phyloP scores from a whole-genome alignment of 2,329 filamentous ascomycete species.

The Trichoderma afroharzianum region DNA sequence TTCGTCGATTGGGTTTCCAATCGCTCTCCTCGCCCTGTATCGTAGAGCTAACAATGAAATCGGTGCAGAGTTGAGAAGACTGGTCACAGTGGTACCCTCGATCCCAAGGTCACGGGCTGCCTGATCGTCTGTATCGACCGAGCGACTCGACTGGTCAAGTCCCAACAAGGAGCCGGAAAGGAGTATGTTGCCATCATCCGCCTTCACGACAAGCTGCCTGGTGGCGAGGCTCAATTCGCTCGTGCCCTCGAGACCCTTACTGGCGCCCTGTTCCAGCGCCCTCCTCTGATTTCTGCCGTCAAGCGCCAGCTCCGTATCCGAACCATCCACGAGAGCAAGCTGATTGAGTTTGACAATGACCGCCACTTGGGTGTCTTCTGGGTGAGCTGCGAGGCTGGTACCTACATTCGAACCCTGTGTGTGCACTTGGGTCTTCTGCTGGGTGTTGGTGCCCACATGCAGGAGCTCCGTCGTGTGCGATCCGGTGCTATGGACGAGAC shows the following conservation, averaged over 20 bases:
- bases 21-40: background rate
- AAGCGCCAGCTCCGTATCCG: conserved; percentile 98
- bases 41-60: background rate
- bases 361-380: conserved; percentile 97
- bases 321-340: conserved; percentile 95
- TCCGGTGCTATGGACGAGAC: conserved; percentile 93
- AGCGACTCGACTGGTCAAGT: conserved; percentile 96
- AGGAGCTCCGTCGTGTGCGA: conserved; percentile 90
- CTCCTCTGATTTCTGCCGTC: conserved; percentile 94
- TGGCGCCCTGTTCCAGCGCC: conserved; percentile 86
- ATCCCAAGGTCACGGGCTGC: conserved; percentile 96
- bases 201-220: conserved; percentile 91
- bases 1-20: background rate
- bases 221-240: conserved; percentile 87
- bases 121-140: conserved; percentile 95
- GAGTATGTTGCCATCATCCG: conserved; percentile 97
- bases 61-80: conserved; percentile 69
- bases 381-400: conserved; percentile 96
- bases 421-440: conserved; percentile 78
- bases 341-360: conserved; percentile 97
- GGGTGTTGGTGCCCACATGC: conserved; percentile 94
- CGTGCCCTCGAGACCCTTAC: conserved; percentile 94
- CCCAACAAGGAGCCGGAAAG: conserved; percentile 97
- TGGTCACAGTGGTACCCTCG: conserved; percentile 95
- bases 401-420: conserved; percentile 97